Base-by-base conservation (phyloP, 768 basidiomycete species). In the Calocybe cyanea region DNA sequence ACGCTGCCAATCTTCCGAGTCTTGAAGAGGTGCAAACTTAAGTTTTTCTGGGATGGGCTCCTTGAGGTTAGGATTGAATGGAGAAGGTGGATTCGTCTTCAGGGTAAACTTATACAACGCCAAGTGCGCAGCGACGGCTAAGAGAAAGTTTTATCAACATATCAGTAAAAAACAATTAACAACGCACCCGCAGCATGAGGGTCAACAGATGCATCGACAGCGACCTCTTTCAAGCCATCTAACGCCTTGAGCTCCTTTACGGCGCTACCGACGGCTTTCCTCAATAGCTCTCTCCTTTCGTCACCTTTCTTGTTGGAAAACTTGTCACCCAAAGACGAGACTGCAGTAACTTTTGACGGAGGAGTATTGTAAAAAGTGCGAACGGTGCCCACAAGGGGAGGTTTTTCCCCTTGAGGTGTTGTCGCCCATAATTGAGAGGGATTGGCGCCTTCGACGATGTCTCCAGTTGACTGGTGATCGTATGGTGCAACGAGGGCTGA, bases 91-190 rank as follows among this genome's bases (percentile, higher is more conserved):
- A 1, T 72, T 71, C 0, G 89, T 92, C 64, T 91, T 89, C 54
- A 93, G 68, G 0, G 83, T 78, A 59, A 92, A 92, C 52, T 81
- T 78, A 64, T 85, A 89, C 35, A 76, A 57, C 5, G 86, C 85
- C 51, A 93, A 71, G 54, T 88, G 75, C 2, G 91, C 80, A 4
- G 83, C 88, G 39, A 90, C 87, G 35, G 90, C 89, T 85, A 51
- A 42, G 21, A 15, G 21, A 32, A 19, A 4, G 13, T 2, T 36
- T 3, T 37, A 23, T 11, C 5, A 13, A 24, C 49, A 19, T 25
- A 25, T 33, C 48, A 7, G 14, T 35, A 5, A 5, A 18, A 7
- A 35, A 35, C 41, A 42, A 37, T 41, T 5, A 44, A 35, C 41
- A 33, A 40, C 76, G 18, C 51, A 87, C 88, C 86, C 50, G 88